phyloP scores from a whole-genome alignment of 176 grass and related monocot species.

The Aegilops speltoides region DNA sequence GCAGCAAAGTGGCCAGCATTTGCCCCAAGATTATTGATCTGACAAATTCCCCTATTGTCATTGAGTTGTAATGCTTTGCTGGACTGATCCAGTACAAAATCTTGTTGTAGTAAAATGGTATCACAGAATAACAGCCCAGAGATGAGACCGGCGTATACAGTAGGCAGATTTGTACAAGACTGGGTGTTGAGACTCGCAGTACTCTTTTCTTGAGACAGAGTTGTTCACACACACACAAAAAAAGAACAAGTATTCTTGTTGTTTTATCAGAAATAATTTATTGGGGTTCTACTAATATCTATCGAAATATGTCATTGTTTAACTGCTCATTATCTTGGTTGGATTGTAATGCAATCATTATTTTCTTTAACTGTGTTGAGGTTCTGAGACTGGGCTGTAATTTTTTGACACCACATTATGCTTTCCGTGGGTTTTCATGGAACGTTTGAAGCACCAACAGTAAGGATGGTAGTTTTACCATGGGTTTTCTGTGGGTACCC shows the following conservation, averaged over 20 bases:
- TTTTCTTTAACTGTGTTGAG: neutral
- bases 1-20: neutral
- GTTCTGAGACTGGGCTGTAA: neutral
- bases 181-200: neutral
- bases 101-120: neutral
- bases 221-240: neutral
- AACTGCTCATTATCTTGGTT: neutral
- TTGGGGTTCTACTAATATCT: neutral
- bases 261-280: neutral
- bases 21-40: constrained; percentile 64
- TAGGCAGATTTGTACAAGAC: neutral
- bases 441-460: neutral
- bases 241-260: neutral
- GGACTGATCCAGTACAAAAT: neutral
- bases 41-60: constrained; percentile 65
- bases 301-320: neutral
- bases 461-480: neutral
- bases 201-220: neutral
- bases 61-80: constrained; percentile 47
- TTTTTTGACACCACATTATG: neutral
- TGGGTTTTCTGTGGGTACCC: neutral
- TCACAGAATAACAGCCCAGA: neutral
- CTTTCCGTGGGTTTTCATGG: neutral
- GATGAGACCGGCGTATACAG: neutral
- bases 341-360: neutral